phyloP scores from a whole-genome alignment of 345 rosid species.

The Mallotus nudiflorus region DNA sequence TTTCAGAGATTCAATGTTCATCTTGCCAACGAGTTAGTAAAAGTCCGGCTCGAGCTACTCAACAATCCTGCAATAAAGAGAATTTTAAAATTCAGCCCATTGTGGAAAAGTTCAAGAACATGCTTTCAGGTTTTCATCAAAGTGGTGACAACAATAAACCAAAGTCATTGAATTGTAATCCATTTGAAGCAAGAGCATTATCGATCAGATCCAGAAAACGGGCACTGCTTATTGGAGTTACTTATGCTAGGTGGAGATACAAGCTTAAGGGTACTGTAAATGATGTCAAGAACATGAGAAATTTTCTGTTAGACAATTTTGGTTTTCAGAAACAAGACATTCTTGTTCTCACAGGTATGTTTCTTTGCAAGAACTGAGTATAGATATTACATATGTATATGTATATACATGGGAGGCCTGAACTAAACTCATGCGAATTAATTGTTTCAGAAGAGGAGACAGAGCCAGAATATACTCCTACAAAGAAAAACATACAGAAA shows the following conservation, averaged over 20 bases:
- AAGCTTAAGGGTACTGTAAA: slow-evolving; percentile 53
- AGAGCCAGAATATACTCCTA: slow-evolving; percentile 28
- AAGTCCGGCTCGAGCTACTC: neutral
- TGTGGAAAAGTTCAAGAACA: neutral
- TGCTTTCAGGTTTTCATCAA: neutral
- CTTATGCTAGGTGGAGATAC: slow-evolving; percentile 38
- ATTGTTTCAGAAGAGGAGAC: slow-evolving; percentile 40
- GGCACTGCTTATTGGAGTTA: slow-evolving; percentile 53
- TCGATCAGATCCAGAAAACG: slow-evolving; percentile 27
- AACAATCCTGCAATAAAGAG: neutral
- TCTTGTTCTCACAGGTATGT: slow-evolving; percentile 52
- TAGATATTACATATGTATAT: too few species aligned
- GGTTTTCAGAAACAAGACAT: slow-evolving; percentile 31
- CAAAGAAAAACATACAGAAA: slow-evolving; percentile 45
- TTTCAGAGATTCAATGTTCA: neutral
- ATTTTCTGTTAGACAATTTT: slow-evolving; percentile 30
- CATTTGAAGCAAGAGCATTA: neutral
- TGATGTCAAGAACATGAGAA: slow-evolving; percentile 49
- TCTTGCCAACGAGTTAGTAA: neutral
- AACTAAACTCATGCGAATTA: too few species aligned
- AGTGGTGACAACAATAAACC: too few species aligned
- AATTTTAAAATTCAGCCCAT: neutral
- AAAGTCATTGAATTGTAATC: slow-evolving; percentile 14
- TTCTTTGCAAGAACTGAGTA: neutral
- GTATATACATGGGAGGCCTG: too few species aligned